Percentiles rank a stretch among this genome's conserved stretches.
Conservation (phyloP, 2,329 filamentous ascomycete species). For the Fusarium tuaranense region DNA sequence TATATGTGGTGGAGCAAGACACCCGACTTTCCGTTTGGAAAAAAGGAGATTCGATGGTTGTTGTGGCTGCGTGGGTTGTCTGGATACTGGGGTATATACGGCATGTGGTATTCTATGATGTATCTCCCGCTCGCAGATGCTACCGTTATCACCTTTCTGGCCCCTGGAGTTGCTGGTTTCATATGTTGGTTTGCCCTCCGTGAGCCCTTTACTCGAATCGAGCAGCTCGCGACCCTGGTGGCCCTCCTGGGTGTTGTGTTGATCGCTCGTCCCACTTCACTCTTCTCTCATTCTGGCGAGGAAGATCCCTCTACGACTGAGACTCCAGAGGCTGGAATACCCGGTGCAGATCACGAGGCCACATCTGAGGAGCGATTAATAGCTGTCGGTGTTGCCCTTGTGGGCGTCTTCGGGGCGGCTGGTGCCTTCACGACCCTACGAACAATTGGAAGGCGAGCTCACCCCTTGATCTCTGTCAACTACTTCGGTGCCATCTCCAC, state of each 20-base stretch:
- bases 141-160: constrained; percentile 89
- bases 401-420: constrained; percentile 82
- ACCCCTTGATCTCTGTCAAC: constrained; percentile 86
- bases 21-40: constrained; percentile 78
- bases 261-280: constrained; percentile 78
- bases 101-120: constrained; percentile 74
- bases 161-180: constrained; percentile 83
- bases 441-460: constrained; percentile 82
- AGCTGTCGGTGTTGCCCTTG: constrained; percentile 77
- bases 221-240: constrained; percentile 80
- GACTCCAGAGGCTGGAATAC: constrained; percentile 36
- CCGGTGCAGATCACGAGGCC: constrained; percentile 50
- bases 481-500: constrained; percentile 82
- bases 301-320: constrained; percentile 35
- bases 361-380: constrained; percentile 74
- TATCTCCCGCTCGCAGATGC: constrained; percentile 89
- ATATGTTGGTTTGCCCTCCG: constrained; percentile 79
- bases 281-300: constrained; percentile 56
- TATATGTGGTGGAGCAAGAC: constrained; percentile 82
- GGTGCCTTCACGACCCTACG: constrained; percentile 81
- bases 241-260: constrained; percentile 84
- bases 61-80: constrained; percentile 75
- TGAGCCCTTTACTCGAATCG: constrained; percentile 82
- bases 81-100: constrained; percentile 84
- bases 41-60: constrained; percentile 73